These are phyloP conservation scores for Lepiota subincarnata DNA, from an alignment of 768 basidiomycete genomes.

Conservation along the genomic window DNA sequence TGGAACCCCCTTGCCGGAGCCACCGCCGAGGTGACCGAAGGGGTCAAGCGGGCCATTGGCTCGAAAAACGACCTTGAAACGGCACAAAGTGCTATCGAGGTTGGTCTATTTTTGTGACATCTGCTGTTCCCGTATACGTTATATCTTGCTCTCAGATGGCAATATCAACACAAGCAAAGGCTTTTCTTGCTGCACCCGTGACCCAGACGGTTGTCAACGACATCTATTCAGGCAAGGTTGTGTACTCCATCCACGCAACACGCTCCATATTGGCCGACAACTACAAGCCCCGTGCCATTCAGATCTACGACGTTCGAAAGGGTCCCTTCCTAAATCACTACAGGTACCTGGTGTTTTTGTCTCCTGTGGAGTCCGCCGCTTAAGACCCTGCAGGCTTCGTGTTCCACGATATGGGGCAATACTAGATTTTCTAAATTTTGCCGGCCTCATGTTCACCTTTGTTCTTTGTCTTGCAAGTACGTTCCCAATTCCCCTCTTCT, in stretches of 20 bases:
- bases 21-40: slow-evolving; percentile 56
- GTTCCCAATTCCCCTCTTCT: slow-evolving; percentile 20
- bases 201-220: slow-evolving; percentile 86
- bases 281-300: slow-evolving; percentile 76
- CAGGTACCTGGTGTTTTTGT: slow-evolving; percentile 34
- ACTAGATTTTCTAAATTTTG: slow-evolving; percentile 77
- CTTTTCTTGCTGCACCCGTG: slow-evolving; percentile 77
- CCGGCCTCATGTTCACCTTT: slow-evolving; percentile 62
- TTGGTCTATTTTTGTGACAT: slow-evolving; percentile 28
- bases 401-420: slow-evolving; percentile 79
- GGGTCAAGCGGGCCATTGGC: slow-evolving; percentile 56
- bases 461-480: slow-evolving; percentile 71
- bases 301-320: slow-evolving; percentile 62
- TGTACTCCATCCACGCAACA: slow-evolving; percentile 56
- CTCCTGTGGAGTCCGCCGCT: background rate
- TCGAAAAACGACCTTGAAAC: slow-evolving; percentile 59
- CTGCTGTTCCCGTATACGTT: background rate
- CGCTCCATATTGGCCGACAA: slow-evolving; percentile 86
- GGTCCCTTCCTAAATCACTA: slow-evolving; percentile 84
- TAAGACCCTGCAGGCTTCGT: slow-evolving; percentile 48
- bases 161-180: slow-evolving; percentile 79
- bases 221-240: slow-evolving; percentile 77
- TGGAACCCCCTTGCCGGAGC: slow-evolving; percentile 88
- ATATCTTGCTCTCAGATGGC: slow-evolving; percentile 57
- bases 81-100: slow-evolving; percentile 83